Conservation (phyloP, 352 stramenopile genomes). For the Globisporangium irregulare region DNA sequence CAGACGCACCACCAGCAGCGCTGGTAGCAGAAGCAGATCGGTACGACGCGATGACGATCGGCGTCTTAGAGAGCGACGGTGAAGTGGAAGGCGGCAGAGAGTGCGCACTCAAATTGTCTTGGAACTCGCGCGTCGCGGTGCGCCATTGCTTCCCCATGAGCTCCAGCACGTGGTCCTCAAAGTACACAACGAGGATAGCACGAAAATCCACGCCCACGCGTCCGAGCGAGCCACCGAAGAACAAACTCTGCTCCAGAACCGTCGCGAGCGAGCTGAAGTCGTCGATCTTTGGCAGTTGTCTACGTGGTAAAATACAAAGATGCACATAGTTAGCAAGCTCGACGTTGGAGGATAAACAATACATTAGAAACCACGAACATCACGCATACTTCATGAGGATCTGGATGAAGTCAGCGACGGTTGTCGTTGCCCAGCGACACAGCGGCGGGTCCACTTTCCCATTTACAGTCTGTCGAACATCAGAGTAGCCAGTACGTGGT, state of each 20-base stretch:
- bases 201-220: conserved; percentile 83
- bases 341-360: neutral
- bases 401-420: conserved; percentile 75
- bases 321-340: neutral
- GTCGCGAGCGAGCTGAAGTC: conserved; percentile 81
- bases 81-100: conserved; percentile 20
- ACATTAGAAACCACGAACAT: neutral
- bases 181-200: conserved; percentile 75
- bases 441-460: conserved; percentile 79
- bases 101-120: conserved; percentile 50
- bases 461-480: conserved; percentile 43
- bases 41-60: conserved; percentile 71
- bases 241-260: conserved; percentile 81
- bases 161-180: conserved; percentile 76
- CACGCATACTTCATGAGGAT: conserved; percentile 80
- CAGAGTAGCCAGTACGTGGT: neutral
- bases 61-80: conserved; percentile 40
- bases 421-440: conserved; percentile 78
- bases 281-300: conserved; percentile 81
- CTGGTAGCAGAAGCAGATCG: conserved; percentile 33
- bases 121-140: conserved; percentile 55
- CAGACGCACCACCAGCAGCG: conserved; percentile 3
- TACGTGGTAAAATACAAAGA: conserved; percentile 12
- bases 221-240: conserved; percentile 79
- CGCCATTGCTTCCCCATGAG: conserved; percentile 64